Conservation (phyloP, 2,329 filamentous ascomycete genomes). For the Colletotrichum salicis region DNA sequence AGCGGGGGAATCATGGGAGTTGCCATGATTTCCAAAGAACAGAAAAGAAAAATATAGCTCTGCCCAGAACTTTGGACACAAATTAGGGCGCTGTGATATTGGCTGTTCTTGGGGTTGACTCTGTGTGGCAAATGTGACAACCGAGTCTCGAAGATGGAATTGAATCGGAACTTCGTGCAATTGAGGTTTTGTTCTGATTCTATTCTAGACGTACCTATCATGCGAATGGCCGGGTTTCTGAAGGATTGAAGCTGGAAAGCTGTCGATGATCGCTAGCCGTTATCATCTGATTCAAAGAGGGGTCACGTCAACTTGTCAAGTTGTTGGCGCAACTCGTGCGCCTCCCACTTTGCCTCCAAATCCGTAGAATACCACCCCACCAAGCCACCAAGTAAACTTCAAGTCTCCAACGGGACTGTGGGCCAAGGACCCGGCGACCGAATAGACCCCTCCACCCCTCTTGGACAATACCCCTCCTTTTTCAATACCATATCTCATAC, state of each 20-base stretch:
- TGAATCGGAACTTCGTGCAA: background rate
- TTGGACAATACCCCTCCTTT: background rate
- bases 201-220: background rate
- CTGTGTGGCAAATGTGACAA: background rate
- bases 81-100: background rate
- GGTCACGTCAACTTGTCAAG: background rate
- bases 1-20: background rate
- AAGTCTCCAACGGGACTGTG: background rate
- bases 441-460: background rate
- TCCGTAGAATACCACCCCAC: background rate
- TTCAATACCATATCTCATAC: background rate
- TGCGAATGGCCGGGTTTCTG: background rate
- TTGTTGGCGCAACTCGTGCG: background rate
- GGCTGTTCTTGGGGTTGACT: background rate
- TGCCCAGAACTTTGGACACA: background rate
- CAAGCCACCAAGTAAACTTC: background rate
- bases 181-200: background rate
- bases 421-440: background rate
- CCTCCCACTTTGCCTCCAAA: background rate
- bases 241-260: background rate
- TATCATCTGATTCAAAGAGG: background rate
- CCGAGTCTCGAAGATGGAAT: background rate
- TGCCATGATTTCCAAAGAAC: background rate
- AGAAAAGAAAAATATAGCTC: background rate
- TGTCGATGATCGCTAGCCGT: background rate